A percentile compares a stretch with the other conserved stretches of the same genome.
These are phyloP conservation scores for Naganishia cerealis DNA, from an alignment of 1,284 basidiomycete genomes.

Conservation along the genomic window DNA sequence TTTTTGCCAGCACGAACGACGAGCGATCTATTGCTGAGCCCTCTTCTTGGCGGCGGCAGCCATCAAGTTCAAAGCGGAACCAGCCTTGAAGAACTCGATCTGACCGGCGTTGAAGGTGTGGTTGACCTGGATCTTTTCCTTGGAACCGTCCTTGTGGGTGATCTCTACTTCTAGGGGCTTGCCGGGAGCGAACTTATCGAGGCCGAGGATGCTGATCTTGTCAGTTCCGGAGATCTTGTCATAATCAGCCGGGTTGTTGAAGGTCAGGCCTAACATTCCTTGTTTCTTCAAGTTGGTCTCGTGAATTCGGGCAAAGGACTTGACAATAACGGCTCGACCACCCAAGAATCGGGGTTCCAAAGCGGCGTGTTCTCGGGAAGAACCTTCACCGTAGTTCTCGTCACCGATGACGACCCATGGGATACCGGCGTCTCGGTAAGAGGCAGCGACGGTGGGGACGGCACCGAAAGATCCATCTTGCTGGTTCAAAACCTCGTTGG, in stretches of 20 bases:
- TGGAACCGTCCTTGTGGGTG: conserved; percentile 78
- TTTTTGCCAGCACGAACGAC: not conserved
- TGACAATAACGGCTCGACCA: conserved; percentile 89
- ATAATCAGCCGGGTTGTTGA: conserved; percentile 81
- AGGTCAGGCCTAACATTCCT: conserved; percentile 75
- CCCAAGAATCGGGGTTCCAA: conserved; percentile 96
- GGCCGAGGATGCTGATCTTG: conserved; percentile 77
- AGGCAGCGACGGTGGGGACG: conserved; percentile 79
- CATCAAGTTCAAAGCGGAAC: conserved; percentile 60
- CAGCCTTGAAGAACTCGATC: conserved; percentile 92
- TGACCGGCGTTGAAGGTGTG: conserved; percentile 64
- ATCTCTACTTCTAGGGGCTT: conserved; percentile 77
- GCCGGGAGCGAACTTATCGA: conserved; percentile 79
- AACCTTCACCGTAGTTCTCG: conserved; percentile 97
- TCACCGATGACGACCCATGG: conserved; percentile 93
- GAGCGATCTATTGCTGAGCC: conserved; percentile 21
- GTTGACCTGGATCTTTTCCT: conserved; percentile 60
- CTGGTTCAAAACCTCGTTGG: conserved; percentile 93
- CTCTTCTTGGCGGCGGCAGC: conserved; percentile 42
- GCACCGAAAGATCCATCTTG: conserved; percentile 79
- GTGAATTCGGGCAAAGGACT: conserved; percentile 96
- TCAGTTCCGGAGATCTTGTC: conserved; percentile 81
- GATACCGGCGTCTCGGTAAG: conserved; percentile 85
- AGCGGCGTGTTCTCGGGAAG: conserved; percentile 95
- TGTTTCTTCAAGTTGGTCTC: conserved; percentile 88